Evolutionary conservation across 2,329 filamentous ascomycete genomes (phyloP).

Genomic region (Aspergillus calidoustus): DNA sequence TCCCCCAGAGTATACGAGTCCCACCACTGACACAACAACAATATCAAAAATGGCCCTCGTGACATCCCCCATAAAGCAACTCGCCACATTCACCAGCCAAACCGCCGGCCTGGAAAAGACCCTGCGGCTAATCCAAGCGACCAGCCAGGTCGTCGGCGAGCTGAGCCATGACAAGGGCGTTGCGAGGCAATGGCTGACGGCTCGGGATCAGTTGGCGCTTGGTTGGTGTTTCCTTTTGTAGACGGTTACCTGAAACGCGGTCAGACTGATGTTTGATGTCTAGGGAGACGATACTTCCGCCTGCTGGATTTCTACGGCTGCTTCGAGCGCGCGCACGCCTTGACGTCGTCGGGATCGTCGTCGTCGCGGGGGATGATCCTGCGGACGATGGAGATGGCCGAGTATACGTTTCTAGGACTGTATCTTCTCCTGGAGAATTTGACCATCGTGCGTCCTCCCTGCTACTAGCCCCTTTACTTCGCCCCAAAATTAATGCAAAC

Average conservation of each 20-base stretch:
- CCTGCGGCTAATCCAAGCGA: slow-evolving; percentile 44
- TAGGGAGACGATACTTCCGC: slow-evolving; percentile 65
- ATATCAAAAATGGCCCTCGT: background rate
- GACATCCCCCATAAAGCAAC: slow-evolving; percentile 24
- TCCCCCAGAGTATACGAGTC: background rate
- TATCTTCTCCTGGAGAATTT: slow-evolving; percentile 69
- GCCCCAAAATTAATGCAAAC: background rate
- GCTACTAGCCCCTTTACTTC: too few relatives aligned
- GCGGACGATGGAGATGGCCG: slow-evolving; percentile 57
- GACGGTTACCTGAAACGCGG: too few relatives aligned
- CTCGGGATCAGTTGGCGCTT: slow-evolving; percentile 49
- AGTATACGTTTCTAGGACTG: slow-evolving; percentile 64
- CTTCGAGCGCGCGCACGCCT: slow-evolving; percentile 56
- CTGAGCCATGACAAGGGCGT: slow-evolving; percentile 32
- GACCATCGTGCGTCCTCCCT: slow-evolving; percentile 55
- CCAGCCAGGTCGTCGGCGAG: slow-evolving; percentile 38
- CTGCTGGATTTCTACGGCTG: slow-evolving; percentile 68
- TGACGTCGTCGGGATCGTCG: slow-evolving; percentile 36
- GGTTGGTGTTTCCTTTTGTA: slow-evolving; percentile 34
- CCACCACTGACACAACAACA: background rate
- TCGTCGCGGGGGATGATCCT: slow-evolving; percentile 23
- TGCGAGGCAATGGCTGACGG: slow-evolving; percentile 41
- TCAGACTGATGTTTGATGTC: background rate
- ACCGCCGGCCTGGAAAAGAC: slow-evolving; percentile 44
- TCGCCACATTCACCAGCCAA: slow-evolving; percentile 39